Base-by-base conservation (phyloP, 2,329 filamentous ascomycete genomes). In the Fusarium secorum region DNA sequence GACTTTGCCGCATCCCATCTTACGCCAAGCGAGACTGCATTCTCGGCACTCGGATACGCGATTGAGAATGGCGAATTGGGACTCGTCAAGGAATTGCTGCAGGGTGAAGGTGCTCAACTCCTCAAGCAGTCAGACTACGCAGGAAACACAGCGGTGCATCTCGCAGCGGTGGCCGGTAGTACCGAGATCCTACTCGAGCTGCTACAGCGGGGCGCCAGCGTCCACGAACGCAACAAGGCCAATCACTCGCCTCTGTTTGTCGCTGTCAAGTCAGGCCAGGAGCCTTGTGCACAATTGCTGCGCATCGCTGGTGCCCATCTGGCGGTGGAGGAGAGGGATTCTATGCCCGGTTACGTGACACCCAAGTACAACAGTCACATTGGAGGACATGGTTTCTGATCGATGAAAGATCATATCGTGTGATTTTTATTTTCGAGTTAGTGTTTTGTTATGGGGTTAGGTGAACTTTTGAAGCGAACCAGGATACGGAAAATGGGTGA, bases 41-140 rank as follows among this genome's bases (percentile, higher is more conserved):
- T 97, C 75, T 90, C 92, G 4, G 89, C 90, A 3, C 87, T 97
- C 14, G 93, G 92, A 20, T 96, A 96, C 78, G 92, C 93, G 42
- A 93, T 97, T 74, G 88, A 89, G 66, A 88, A 90, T 64, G 91
- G 91, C 30, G 89, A 95, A 77, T 79, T 93, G 52, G 82, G 84
- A 46, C 86, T 88, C 24, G 91, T 94, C 24, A 84, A 84, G 72
- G 88, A 92, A 64, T 87, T 95, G 49, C 85, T 95, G 63, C 86
- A 88, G 39, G 86, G 86, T 45, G 90, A 93, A 75, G 87, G 90
- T 68, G 83, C 76, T 36, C 88, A 87, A 81, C 84, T 96, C 24
- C 85, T 96, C 46, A 93, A 93, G 76, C 90, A 90, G 69, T 87
- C 88, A 33, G 93, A 96, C 81, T 95, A 95, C 78, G 92, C 91